These are phyloP conservation scores for Tetrahymena malaccensis DNA, from an alignment of 73 alveolate species.

Conservation along the genomic window DNA sequence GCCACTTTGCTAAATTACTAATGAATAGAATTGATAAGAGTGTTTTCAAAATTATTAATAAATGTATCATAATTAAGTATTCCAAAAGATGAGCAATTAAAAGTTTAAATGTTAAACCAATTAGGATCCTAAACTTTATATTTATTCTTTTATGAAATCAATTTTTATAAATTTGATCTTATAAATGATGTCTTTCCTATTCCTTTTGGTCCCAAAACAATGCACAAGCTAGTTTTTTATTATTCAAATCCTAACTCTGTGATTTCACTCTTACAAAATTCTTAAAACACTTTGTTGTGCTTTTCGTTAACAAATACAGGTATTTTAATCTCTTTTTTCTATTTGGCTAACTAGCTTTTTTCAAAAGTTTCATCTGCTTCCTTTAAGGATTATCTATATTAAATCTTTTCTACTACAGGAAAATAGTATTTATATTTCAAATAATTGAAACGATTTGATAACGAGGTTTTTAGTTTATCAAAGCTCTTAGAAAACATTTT, in stretches of 20 bases:
- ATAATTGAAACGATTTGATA: neutral
- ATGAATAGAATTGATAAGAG: neutral
- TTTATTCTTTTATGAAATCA: neutral
- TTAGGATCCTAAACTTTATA: neutral
- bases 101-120: neutral
- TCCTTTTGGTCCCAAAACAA: neutral
- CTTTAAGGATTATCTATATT: neutral
- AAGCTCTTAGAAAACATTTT: neutral
- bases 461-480: neutral
- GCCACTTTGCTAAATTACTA: neutral
- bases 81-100: neutral
- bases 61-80: neutral
- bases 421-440: neutral
- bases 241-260: neutral
- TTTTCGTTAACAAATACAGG: neutral
- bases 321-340: neutral
- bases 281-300: neutral
- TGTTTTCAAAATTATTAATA: neutral
- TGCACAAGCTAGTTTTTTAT: neutral
- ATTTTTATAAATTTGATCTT: neutral
- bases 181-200: neutral
- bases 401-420: neutral
- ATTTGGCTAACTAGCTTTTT: neutral
- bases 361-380: neutral
- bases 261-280: neutral